Conservation (phyloP, 2,329 filamentous ascomycete genomes). For the Xylariaceae sp. region DNA sequence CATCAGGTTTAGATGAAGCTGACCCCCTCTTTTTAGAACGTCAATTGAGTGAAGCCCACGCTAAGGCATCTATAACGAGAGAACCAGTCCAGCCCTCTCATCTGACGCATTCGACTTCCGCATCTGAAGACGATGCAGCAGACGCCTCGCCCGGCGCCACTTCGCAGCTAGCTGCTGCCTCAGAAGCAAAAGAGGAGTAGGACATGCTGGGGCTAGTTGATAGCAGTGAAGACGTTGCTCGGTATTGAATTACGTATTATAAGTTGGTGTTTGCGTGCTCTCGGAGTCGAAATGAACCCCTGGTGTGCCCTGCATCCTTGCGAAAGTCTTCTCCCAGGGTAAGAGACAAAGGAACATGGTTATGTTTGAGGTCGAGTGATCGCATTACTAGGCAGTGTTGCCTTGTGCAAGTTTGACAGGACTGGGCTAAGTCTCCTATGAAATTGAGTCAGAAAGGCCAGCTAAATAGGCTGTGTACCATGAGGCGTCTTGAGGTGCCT, state of each 20-base stretch:
- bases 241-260: neutral
- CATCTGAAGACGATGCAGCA: slow-evolving; percentile 37
- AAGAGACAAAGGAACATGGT: neutral
- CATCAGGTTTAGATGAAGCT: slow-evolving; percentile 6
- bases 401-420: neutral
- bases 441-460: neutral
- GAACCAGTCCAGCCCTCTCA: slow-evolving; percentile 48
- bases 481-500: neutral
- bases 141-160: slow-evolving; percentile 9
- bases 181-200: slow-evolving; percentile 27
- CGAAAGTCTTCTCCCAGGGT: neutral
- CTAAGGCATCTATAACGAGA: slow-evolving; percentile 34
- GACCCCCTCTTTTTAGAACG: slow-evolving; percentile 39
- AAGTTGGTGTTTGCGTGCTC: neutral
- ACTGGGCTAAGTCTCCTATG: neutral
- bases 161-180: slow-evolving; percentile 14
- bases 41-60: slow-evolving; percentile 44
- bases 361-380: neutral
- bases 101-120: slow-evolving; percentile 43
- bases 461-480: neutral
- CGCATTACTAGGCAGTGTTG: slow-evolving; percentile 11
- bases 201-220: neutral
- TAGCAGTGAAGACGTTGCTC: neutral
- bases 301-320: neutral
- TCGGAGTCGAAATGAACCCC: neutral